phyloP scores from a whole-genome alignment of 73 alveolate genomes.

The Paramecium sexaurelia region DNA sequence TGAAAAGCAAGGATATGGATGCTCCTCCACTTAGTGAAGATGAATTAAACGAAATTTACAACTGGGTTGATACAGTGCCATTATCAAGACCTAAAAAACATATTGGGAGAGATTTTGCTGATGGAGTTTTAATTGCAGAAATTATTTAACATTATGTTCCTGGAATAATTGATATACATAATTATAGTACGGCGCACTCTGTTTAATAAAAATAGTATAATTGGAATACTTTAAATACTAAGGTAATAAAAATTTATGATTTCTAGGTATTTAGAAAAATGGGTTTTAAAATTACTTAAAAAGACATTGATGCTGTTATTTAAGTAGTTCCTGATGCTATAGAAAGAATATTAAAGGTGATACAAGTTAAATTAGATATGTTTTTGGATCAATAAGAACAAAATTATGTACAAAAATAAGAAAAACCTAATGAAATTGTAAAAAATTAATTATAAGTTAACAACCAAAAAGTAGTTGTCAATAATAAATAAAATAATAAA shows the following conservation, averaged over 20 bases:
- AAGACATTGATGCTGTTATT: constrained; percentile 85
- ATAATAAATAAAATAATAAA: not conserved
- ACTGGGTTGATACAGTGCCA: constrained; percentile 98
- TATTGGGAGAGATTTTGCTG: constrained; percentile 97
- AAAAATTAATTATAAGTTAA: not conserved
- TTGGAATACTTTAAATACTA: constrained; percentile 93
- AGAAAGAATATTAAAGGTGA: constrained; percentile 81
- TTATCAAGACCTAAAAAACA: constrained; percentile 96
- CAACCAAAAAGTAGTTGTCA: not conserved
- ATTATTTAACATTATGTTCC: constrained; percentile 85
- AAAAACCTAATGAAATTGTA: constrained; percentile 21
- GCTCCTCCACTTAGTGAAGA: constrained; percentile 80
- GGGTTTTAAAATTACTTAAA: constrained; percentile 86
- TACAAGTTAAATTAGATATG: constrained; percentile 59
- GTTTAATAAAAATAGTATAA: constrained; percentile 80
- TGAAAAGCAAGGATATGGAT: constrained; percentile 57
- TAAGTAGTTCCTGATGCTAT: constrained; percentile 91
- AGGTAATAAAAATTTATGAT: constrained; percentile 22
- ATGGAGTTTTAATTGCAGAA: constrained; percentile 94
- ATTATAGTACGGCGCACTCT: constrained; percentile 83
- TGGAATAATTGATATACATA: constrained; percentile 83
- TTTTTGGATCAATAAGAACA: constrained; percentile 67
- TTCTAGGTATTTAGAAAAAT: constrained; percentile 90
- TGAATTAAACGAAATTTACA: constrained; percentile 87
- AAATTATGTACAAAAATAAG: constrained; percentile 12